Conservation (phyloP, 2,329 filamentous ascomycete genomes). For the Phyllosticta ampelicida region DNA sequence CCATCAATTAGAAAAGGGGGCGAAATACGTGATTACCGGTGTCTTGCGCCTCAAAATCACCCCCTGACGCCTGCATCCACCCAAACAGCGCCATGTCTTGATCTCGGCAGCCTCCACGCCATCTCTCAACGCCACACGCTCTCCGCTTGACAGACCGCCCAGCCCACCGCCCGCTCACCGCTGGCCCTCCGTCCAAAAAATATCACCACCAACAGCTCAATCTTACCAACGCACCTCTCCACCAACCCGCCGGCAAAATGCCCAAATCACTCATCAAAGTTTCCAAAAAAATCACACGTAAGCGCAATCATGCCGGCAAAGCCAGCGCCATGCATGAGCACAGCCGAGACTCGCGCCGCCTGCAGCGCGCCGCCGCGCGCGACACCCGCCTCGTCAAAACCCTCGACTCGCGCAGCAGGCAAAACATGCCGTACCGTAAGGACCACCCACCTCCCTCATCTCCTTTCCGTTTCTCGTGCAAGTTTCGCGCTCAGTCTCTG, state of each 20-base stretch:
- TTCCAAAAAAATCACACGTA: constrained; percentile 81
- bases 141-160: background rate
- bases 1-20: too few relatives aligned
- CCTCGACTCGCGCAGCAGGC: constrained; percentile 57
- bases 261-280: constrained; percentile 70
- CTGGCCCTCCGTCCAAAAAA: background rate
- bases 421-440: constrained; percentile 63
- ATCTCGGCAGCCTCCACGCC: background rate
- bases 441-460: constrained; percentile 5
- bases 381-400: constrained; percentile 74
- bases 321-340: constrained; percentile 73
- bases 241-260: constrained; percentile 41
- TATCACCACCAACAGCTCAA: background rate
- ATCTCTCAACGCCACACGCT: background rate
- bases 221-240: background rate
- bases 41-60: too few relatives aligned
- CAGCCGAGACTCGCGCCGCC: constrained; percentile 71
- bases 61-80: background rate
- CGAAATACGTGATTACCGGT: too few relatives aligned
- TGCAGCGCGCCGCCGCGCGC: constrained; percentile 68
- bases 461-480: background rate
- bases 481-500: too few relatives aligned
- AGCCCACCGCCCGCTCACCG: background rate
- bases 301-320: constrained; percentile 54
- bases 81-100: background rate